Evolutionary conservation across 2,329 filamentous ascomycete species (phyloP), one percentile per base, ranked within the genome.

Genomic region (Phyllosticta citriasiana): DNA sequence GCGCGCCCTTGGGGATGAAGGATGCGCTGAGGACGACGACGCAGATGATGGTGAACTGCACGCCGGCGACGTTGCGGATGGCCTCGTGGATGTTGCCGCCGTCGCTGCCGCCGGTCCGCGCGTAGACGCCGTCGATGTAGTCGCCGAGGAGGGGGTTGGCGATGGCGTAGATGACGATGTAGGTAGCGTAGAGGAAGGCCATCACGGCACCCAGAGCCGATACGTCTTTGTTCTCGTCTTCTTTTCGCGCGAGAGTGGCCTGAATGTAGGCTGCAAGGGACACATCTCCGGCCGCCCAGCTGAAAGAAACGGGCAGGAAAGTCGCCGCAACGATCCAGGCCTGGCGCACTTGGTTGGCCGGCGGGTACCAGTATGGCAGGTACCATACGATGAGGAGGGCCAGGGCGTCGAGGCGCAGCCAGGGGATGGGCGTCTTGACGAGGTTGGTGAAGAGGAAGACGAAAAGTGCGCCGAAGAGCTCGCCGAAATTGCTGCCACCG

Each of bases 241-340:
- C 79, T 26, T 77, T 70, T 25, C 77, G 72, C 0, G 76, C 72
- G n/a, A 81, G 72, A 5, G 76, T 76, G 3, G 79, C 77, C 66
- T 81, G 79, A 56, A 81, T 79, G 66, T 80, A 81, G 1, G 79
- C 79, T 1, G 77, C 76, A 0, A 81, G 74, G 3, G 77, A 79
- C 14, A 81, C 78, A 59, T 81, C 79, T 14, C 79, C 78, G 3
- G 79, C 79, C 0, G 79, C 79, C 79, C 79, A 81, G 22, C 78
- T 78, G 57, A 80, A 79, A 2, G 74, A 76, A 57, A 79, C 73
- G 2, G 78, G 78, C 24, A 79, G 68, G 62, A 80, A 78, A 0
- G 77, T 77, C 2, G 74, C 77, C 2, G 73, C 77, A 25, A 76
- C 73, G 16, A 77, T 74, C 78, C 75, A 81, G 4, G 78, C 78